Evolutionary conservation across 306 rosid genomes (phyloP).

Genomic region (Morella rubra): DNA sequence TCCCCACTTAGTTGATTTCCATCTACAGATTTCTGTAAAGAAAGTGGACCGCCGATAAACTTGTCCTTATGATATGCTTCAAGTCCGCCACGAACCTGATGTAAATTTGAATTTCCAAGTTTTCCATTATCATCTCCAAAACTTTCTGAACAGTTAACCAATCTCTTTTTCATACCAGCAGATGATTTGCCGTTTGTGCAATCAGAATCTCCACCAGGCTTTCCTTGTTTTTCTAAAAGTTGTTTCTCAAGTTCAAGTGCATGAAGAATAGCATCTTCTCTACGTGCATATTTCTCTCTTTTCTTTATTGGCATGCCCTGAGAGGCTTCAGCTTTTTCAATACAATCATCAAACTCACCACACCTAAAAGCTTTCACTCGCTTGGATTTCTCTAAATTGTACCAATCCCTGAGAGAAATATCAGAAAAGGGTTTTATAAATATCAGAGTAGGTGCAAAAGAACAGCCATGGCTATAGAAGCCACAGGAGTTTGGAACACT

Average conservation of each 20-base stretch:
- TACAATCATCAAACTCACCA: constrained; percentile 94
- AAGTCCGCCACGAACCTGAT: constrained; percentile 30
- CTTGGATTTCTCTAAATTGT: constrained; percentile 96
- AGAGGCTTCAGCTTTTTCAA: constrained; percentile 85
- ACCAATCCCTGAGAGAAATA: constrained; percentile 76
- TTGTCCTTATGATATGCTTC: constrained; percentile 38
- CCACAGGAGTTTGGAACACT: neutral
- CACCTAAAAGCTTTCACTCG: constrained; percentile 93
- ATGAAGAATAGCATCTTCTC: constrained; percentile 96
- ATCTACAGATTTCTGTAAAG: constrained; percentile 37
- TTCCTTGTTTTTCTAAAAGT: constrained; percentile 57
- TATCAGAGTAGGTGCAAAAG: neutral
- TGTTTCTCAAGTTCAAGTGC: constrained; percentile 92
- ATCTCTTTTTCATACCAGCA: constrained; percentile 41
- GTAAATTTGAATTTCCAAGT: constrained; percentile 30
- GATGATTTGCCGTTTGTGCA: constrained; percentile 34
- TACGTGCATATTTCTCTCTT: constrained; percentile 96
- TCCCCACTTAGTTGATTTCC: constrained; percentile 49
- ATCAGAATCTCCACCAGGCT: constrained; percentile 49
- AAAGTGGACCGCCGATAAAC: constrained; percentile 31
- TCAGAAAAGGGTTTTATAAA: constrained; percentile 6
- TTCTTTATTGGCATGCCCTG: constrained; percentile 91
- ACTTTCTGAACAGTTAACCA: constrained; percentile 37
- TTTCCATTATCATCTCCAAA: constrained; percentile 38
- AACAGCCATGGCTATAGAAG: neutral